Evolutionary conservation across 768 basidiomycete species (phyloP).

Genomic region (Pseudohyphozyma bogoriensis): DNA sequence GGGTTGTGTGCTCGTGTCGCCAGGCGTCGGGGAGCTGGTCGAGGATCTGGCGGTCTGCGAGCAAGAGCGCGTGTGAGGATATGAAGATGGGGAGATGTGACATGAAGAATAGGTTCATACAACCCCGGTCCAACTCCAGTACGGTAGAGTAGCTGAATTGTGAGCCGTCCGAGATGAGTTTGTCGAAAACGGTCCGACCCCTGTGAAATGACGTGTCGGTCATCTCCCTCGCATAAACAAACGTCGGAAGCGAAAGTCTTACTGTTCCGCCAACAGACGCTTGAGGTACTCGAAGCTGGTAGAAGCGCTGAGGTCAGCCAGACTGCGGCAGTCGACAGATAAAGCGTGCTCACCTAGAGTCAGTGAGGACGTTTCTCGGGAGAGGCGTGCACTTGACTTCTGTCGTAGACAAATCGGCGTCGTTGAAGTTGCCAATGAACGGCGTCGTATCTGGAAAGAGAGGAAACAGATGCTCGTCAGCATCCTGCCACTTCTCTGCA

Average conservation of each 20-base stretch:
- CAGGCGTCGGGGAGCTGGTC: conserved; percentile 16
- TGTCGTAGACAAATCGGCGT: not conserved
- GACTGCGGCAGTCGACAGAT: too few species aligned
- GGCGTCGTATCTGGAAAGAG: not conserved
- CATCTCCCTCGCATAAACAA: not conserved
- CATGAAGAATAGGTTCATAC: too few species aligned
- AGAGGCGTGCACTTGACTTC: conserved; percentile 2
- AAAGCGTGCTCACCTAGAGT: too few species aligned
- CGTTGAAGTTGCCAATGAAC: conserved; percentile 17
- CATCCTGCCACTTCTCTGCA: too few species aligned
- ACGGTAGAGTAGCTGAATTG: conserved; percentile 23
- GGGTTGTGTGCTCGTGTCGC: not conserved
- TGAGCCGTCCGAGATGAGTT: conserved; percentile 5
- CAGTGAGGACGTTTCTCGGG: conserved; percentile 7
- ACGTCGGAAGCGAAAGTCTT: not conserved
- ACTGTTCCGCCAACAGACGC: too few species aligned
- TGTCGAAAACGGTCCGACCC: conserved; percentile 21
- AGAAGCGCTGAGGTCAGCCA: too few species aligned
- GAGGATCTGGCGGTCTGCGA: conserved; percentile 11
- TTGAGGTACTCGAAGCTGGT: conserved; percentile 20
- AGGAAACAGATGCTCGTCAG: too few species aligned
- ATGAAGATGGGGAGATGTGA: too few species aligned
- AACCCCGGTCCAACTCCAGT: conserved; percentile 19
- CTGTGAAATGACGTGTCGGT: not conserved
- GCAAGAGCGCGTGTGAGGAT: too few species aligned